Base-by-base conservation (phyloP, 2,329 filamentous ascomycete species). In the Leptographium flavum region DNA sequence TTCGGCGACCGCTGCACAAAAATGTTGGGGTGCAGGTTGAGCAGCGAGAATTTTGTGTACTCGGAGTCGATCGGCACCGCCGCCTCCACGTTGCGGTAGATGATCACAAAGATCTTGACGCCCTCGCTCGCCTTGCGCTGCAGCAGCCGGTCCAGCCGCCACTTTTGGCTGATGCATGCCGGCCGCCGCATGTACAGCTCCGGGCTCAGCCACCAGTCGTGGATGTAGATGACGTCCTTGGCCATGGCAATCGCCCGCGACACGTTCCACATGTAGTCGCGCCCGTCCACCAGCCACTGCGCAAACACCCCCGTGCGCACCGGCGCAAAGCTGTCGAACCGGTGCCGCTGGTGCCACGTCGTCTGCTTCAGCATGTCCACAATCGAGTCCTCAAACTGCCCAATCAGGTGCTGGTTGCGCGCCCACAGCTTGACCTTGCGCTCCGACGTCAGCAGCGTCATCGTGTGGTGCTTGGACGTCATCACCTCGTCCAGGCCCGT, bases 201-300 rank as follows among this genome's bases (percentile, higher is more conserved):
- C 1, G 92, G 92, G 54, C 86, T 95, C 35, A 55, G 67, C 92
- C 92, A 98, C 92, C 92, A 98, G 62, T 96, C 92, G 60, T 98
- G 92, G 50, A 98, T 96, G 63, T 96, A 96, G 54, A 98, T 90
- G 50, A 96, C 90, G 65, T 96, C 92, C 56, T 86, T 86, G 9
- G 92, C 92, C 79, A 95, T 94, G 59, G 87, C 92, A 56, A 98
- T 93, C 13, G 92, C 92, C 52, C 90, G 78, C 11, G 90, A 96
- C 8, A 96, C 87, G 60, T 95, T 94, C 92, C 92, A 98, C 90
- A 96, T 96, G 68, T 96, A 93, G 60, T 98, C 92, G 53, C 92
- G 79, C 15, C 86, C 92, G 62, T 98, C 92, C 0, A 98, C 90
- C 9, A 98, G 74, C 88, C 90, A 96, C 57, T 95, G 87, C 2